Evolutionary conservation across 1,284 basidiomycete genomes (phyloP).

Genomic region (Heliocybe sulcata): DNA sequence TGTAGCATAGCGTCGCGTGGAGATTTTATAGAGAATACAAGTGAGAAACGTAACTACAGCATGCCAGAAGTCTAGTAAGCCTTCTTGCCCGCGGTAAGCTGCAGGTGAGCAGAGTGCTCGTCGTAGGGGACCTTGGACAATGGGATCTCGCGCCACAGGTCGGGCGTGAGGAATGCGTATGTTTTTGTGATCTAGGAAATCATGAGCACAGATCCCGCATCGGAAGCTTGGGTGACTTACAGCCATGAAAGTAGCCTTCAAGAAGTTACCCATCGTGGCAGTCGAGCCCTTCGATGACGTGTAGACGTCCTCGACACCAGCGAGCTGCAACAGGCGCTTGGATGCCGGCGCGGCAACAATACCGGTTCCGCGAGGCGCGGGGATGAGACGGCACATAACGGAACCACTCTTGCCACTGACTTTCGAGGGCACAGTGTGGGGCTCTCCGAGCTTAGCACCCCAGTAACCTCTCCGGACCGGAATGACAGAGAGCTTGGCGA

Average conservation of each 20-base stretch:
- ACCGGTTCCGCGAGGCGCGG: slow-evolving; percentile 97
- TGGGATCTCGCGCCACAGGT: slow-evolving; percentile 95
- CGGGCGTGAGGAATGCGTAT: slow-evolving; percentile 95
- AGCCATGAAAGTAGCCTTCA: slow-evolving; percentile 97
- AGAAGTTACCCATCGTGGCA: slow-evolving; percentile 99
- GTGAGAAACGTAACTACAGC: slow-evolving; percentile 12
- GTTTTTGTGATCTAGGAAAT: slow-evolving; percentile 86
- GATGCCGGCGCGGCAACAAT: slow-evolving; percentile 98
- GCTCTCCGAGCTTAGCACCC: slow-evolving; percentile 97
- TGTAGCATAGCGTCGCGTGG: background rate
- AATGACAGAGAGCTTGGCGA: slow-evolving; percentile 92
- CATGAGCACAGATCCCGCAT: slow-evolving; percentile 3
- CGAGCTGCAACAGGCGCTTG: slow-evolving; percentile 95
- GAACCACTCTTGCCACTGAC: slow-evolving; percentile 98
- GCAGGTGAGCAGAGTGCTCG: slow-evolving; percentile 88
- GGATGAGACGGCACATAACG: slow-evolving; percentile 99
- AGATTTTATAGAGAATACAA: slow-evolving; percentile 16
- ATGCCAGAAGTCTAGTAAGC: slow-evolving; percentile 51
- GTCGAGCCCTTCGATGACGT: slow-evolving; percentile 98
- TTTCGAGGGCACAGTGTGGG: slow-evolving; percentile 98
- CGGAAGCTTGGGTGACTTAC: slow-evolving; percentile 37
- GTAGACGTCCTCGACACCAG: slow-evolving; percentile 94
- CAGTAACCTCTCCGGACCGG: slow-evolving; percentile 99
- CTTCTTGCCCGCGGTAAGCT: slow-evolving; percentile 78
- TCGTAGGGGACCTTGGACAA: slow-evolving; percentile 88